A percentile compares a stretch with the other conserved stretches of the same genome.
Conservation (phyloP, 2,329 filamentous ascomycete species). For the Parastagonospora avenae region DNA sequence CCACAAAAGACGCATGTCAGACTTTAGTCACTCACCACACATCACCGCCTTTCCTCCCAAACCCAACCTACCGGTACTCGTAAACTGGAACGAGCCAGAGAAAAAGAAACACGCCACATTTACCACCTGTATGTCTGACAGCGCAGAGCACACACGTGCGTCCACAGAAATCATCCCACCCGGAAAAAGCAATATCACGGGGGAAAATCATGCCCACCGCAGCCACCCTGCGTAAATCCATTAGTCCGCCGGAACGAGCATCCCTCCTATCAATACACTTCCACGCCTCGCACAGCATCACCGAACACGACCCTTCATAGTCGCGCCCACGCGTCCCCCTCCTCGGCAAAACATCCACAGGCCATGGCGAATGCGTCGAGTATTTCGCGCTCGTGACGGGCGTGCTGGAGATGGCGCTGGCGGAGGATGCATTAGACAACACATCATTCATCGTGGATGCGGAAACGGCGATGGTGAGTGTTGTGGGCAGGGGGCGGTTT, state of each 20-base stretch:
- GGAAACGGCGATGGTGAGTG: conserved; percentile 42
- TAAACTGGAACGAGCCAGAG: too few species aligned
- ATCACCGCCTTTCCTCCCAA: too few species aligned
- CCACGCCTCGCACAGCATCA: conserved; percentile 39
- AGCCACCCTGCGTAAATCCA: too few species aligned
- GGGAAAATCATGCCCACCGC: conserved; percentile 30
- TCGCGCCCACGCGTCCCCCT: conserved; percentile 46
- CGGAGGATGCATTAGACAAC: conserved; percentile 39
- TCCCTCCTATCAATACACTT: conserved; percentile 37
- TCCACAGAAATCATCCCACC: too few species aligned
- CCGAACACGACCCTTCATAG: conserved; percentile 51
- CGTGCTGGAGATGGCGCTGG: conserved; percentile 42
- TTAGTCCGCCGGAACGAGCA: conserved; percentile 29
- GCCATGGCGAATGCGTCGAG: conserved; percentile 40
- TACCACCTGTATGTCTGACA: too few species aligned
- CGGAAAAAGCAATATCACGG: too few species aligned
- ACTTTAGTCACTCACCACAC: too few species aligned
- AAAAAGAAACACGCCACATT: too few species aligned
- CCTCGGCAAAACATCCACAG: conserved; percentile 45
- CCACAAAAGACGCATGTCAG: too few species aligned
- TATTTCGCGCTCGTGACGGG: conserved; percentile 47
- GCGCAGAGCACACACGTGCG: too few species aligned
- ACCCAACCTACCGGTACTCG: too few species aligned
- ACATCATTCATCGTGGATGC: conserved; percentile 46
- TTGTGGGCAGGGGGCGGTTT: conserved; percentile 44